Percentiles rank a stretch among this genome's conserved stretches.
Evolutionary conservation across 495 filamentous ascomycete genomes (phyloP).

Genomic region (Xylaria curta): DNA sequence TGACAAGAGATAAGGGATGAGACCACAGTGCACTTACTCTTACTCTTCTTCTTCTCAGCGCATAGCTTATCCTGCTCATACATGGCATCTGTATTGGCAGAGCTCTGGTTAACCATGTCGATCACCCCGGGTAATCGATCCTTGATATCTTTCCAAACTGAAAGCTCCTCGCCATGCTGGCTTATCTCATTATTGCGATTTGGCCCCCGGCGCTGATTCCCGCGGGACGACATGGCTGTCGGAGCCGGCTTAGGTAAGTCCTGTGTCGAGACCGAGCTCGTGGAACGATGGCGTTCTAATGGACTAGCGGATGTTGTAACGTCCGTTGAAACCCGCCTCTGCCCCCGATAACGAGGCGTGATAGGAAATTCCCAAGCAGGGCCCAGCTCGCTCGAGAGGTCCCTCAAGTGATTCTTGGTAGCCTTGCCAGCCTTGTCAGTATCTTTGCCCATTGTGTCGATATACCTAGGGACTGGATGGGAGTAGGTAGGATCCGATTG

Average conservation of each 20-base stretch:
- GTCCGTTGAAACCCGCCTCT: background rate
- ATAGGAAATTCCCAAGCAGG: constrained; percentile 28
- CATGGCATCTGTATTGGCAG: constrained; percentile 45
- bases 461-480: background rate
- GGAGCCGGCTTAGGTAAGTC: background rate
- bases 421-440: constrained; percentile 17
- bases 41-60: constrained; percentile 46
- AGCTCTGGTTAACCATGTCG: constrained; percentile 50
- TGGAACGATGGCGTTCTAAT: background rate
- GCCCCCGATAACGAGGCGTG: constrained; percentile 16
- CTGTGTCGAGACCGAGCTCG: constrained; percentile 2
- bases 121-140: constrained; percentile 48
- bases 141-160: constrained; percentile 54
- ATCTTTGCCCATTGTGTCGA: constrained; percentile 16
- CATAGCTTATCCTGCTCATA: constrained; percentile 52
- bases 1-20: background rate
- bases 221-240: constrained; percentile 51
- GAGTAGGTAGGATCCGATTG: background rate
- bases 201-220: constrained; percentile 52
- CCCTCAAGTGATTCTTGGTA: constrained; percentile 33
- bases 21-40: constrained; percentile 29
- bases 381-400: constrained; percentile 27
- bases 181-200: constrained; percentile 55
- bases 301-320: background rate
- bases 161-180: constrained; percentile 54